Percentiles rank a stretch among this genome's conserved stretches.
phyloP scores from a whole-genome alignment of 805 yeast species.

The Starmerella tilneyi region DNA sequence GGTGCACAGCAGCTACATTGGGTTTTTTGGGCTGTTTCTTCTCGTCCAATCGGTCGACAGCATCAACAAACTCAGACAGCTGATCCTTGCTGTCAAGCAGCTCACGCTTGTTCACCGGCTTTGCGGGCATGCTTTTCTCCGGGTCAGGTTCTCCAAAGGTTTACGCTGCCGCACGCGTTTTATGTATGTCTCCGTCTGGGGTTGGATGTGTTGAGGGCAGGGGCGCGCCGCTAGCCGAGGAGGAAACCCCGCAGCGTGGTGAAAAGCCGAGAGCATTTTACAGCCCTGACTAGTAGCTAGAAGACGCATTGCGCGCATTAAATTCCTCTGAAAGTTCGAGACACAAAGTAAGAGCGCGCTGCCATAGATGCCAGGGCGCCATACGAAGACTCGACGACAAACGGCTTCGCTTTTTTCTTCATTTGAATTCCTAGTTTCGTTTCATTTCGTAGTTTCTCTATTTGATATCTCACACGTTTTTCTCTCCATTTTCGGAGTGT shows the following conservation, averaged over 20 bases:
- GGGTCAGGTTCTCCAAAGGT: background rate
- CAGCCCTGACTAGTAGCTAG: too few relatives aligned
- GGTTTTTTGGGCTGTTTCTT: background rate
- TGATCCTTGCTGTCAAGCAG: conserved; percentile 2
- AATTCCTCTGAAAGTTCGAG: too few relatives aligned
- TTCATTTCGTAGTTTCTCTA: too few relatives aligned
- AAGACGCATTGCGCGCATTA: too few relatives aligned
- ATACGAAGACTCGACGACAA: too few relatives aligned
- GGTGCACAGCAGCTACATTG: background rate
- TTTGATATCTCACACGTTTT: too few relatives aligned
- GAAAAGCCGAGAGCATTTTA: background rate
- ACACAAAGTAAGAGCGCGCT: too few relatives aligned
- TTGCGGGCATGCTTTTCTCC: background rate
- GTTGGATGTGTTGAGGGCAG: background rate
- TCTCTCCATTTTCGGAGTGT: too few relatives aligned
- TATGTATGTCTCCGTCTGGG: background rate
- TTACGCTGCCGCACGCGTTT: background rate
- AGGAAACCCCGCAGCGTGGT: conserved; percentile 1
- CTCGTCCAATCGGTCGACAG: conserved; percentile 3
- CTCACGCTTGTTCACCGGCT: background rate
- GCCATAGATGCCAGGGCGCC: too few relatives aligned
- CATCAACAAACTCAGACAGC: background rate
- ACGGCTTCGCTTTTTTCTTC: too few relatives aligned
- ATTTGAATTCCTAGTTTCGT: too few relatives aligned
- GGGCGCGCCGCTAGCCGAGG: conserved; percentile 1